Evolutionary conservation across 176 grass and related monocot species (phyloP).

Genomic region (Thinopyrum elongatum): DNA sequence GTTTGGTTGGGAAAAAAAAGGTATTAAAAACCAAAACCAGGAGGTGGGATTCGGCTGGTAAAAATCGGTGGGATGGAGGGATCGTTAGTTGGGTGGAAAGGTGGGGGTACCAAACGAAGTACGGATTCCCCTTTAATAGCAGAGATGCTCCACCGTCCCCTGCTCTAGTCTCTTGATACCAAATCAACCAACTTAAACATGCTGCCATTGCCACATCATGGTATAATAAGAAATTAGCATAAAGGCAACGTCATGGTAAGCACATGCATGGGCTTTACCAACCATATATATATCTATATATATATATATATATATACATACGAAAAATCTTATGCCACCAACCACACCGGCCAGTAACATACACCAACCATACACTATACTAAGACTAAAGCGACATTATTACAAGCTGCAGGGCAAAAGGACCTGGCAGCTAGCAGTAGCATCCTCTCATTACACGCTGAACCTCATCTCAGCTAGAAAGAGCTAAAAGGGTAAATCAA

Average conservation of each 20-base stretch:
- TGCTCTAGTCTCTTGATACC: not conserved
- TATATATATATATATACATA: not conserved
- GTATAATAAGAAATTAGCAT: not conserved
- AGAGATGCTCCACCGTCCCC: too few relatives aligned
- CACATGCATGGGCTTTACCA: conserved; percentile 36
- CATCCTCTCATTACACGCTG: not conserved
- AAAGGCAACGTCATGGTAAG: not conserved
- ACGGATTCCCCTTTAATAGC: too few relatives aligned
- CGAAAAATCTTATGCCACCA: not conserved
- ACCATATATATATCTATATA: too few relatives aligned
- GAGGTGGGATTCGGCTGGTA: too few relatives aligned
- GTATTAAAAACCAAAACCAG: too few relatives aligned
- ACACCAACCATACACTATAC: not conserved
- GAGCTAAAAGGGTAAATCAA: not conserved
- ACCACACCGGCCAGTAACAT: conserved; percentile 14
- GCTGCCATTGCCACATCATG: not conserved
- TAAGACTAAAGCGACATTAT: conserved; percentile 17
- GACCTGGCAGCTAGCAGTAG: not conserved
- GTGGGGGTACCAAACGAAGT: too few relatives aligned
- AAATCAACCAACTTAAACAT: not conserved
- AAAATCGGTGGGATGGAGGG: too few relatives aligned
- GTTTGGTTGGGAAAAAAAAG: too few relatives aligned
- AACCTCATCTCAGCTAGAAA: not conserved
- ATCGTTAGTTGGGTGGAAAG: too few relatives aligned
- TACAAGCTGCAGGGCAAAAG: not conserved